These are phyloP conservation scores for Phaseolus lunatus DNA, from an alignment of 306 rosid species.

Conservation along the genomic window DNA sequence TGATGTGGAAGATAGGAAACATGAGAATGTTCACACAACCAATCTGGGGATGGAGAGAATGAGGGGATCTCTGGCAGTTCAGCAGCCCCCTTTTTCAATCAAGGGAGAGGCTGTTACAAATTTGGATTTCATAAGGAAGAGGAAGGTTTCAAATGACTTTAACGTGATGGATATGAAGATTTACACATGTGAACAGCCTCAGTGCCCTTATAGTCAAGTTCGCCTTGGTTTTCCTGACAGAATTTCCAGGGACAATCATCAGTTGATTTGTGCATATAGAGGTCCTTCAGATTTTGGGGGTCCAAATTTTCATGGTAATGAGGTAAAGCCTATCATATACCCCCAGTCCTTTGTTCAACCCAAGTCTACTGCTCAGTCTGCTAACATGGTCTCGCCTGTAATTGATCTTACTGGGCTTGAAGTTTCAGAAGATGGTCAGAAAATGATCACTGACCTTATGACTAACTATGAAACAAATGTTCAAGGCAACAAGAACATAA, in stretches of 20 bases:
- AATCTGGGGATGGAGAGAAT: conserved; percentile 60
- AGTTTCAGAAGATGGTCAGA: conserved; percentile 71
- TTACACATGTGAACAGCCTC: conserved; percentile 61
- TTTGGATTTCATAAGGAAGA: conserved; percentile 64
- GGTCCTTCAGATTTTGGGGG: conserved; percentile 51
- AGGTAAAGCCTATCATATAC: conserved; percentile 64
- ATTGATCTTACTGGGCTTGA: conserved; percentile 61
- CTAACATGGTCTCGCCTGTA: conserved; percentile 50
- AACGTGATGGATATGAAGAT: conserved; percentile 55
- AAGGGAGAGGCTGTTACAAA: conserved; percentile 59
- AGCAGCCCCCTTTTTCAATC: conserved; percentile 54
- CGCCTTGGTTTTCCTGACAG: conserved; percentile 62
- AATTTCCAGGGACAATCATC: conserved; percentile 69
- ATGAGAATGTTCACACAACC: conserved; percentile 52
- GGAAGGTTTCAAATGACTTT: conserved; percentile 57
- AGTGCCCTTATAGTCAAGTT: conserved; percentile 61
- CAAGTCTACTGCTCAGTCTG: conserved; percentile 49
- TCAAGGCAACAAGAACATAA: conserved; percentile 52
- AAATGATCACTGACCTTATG: conserved; percentile 64
- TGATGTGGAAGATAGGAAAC: conserved; percentile 68
- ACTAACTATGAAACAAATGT: conserved; percentile 60
- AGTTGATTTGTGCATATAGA: conserved; percentile 58
- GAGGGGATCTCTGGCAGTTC: conserved; percentile 46
- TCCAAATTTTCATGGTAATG: conserved; percentile 61
- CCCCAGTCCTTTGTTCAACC: conserved; percentile 59